phyloP scores from a whole-genome alignment of 148 eudicot species.

The Pouteria glomerata region DNA sequence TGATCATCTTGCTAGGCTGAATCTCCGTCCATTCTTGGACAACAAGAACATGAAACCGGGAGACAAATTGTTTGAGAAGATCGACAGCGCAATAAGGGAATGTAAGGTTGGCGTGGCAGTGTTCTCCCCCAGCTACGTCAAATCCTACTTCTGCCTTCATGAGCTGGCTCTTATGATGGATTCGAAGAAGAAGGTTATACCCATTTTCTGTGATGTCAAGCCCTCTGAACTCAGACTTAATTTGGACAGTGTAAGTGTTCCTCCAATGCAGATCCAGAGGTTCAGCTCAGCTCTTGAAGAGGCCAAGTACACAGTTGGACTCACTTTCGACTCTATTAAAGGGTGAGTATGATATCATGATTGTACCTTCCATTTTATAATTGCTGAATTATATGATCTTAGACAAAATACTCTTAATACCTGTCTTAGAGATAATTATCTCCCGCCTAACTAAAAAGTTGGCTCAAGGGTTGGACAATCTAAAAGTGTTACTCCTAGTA shows the following conservation, averaged over 20 bases:
- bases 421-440: too few species aligned
- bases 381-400: too few species aligned
- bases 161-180: constrained; percentile 23
- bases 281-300: constrained; percentile 23
- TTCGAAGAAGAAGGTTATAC: constrained; percentile 21
- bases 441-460: too few species aligned
- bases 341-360: constrained; percentile 24
- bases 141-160: constrained; percentile 23
- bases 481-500: too few species aligned
- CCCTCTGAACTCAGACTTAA: constrained; percentile 18
- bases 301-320: constrained; percentile 28
- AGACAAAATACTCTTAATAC: too few species aligned
- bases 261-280: constrained; percentile 1
- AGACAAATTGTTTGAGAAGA: constrained; percentile 22
- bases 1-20: constrained; percentile 12
- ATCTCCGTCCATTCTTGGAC: constrained; percentile 19
- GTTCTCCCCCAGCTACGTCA: constrained; percentile 18
- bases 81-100: constrained; percentile 7
- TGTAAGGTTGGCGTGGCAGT: constrained; percentile 20
- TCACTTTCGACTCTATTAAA: constrained; percentile 21
- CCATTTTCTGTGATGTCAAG: constrained; percentile 24
- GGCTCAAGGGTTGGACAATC: too few species aligned
- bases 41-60: constrained; percentile 29
- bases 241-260: constrained; percentile 4
- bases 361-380: background rate